phyloP scores from a whole-genome alignment of 805 yeast genomes.

The Pichia californica region DNA sequence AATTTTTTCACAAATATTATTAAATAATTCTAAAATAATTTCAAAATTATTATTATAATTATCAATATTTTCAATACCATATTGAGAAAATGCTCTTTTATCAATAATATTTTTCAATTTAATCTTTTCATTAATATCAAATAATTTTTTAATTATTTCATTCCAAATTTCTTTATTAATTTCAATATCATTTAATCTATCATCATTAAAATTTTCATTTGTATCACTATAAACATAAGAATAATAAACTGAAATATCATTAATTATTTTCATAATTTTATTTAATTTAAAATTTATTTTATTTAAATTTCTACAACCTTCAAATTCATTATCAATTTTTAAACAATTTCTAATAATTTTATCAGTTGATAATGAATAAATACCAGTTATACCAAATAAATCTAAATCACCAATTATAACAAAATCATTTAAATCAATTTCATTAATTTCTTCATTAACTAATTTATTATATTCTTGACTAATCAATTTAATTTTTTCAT shows the following conservation, averaged over 20 bases:
- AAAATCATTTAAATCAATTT: constrained; percentile 17
- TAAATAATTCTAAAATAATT: constrained; percentile 18
- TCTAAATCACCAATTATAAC: constrained; percentile 23
- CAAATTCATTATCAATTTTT: constrained; percentile 68
- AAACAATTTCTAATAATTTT: constrained; percentile 47
- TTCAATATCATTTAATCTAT: constrained; percentile 29
- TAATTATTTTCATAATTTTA: constrained; percentile 33
- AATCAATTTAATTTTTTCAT: constrained; percentile 17
- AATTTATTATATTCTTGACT: constrained; percentile 21
- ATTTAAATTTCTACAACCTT: constrained; percentile 49
- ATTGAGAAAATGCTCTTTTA: constrained; percentile 15
- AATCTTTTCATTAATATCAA: constrained; percentile 16
- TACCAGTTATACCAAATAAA: constrained; percentile 19
- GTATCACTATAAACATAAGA: constrained; percentile 31
- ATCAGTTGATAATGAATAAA: constrained; percentile 11
- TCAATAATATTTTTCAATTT: constrained; percentile 18
- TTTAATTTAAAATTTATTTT: constrained; percentile 45
- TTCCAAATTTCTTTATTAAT: constrained; percentile 39
- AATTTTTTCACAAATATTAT: constrained; percentile 13
- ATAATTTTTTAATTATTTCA: constrained; percentile 31
- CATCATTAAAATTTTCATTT: constrained; percentile 27
- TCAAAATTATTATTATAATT: constrained; percentile 22
- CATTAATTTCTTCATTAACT: constrained; percentile 16
- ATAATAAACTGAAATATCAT: constrained; percentile 39
- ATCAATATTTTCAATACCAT: constrained; percentile 10